A percentile compares a stretch with the other conserved stretches of the same genome.
Conservation (phyloP, 768 basidiomycete species). For the Coprinellus micaceus region DNA sequence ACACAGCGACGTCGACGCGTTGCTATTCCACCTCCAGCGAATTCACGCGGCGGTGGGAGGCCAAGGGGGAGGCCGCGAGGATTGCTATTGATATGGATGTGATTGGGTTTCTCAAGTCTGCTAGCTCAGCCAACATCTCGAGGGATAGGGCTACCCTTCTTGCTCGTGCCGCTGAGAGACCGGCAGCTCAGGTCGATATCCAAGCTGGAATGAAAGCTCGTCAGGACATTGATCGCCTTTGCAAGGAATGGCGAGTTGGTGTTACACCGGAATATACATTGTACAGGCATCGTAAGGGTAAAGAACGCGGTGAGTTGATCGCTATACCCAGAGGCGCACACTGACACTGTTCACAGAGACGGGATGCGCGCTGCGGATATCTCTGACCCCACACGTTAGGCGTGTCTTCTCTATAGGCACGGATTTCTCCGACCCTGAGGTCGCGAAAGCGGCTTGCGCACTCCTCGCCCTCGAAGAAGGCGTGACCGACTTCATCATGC, state of each 20-base stretch:
- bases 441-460: slow-evolving; percentile 55
- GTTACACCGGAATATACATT: slow-evolving; percentile 53
- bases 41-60: slow-evolving; percentile 47
- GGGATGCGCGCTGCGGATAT: slow-evolving; percentile 57
- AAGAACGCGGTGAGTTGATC: slow-evolving; percentile 35
- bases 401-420: slow-evolving; percentile 51
- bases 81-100: slow-evolving; percentile 59
- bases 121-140: background rate
- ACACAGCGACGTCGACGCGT: slow-evolving; percentile 44
- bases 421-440: slow-evolving; percentile 32
- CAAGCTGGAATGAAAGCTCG: slow-evolving; percentile 23
- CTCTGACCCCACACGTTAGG: slow-evolving; percentile 45
- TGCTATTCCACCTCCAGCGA: slow-evolving; percentile 50
- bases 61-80: slow-evolving; percentile 48
- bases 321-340: background rate
- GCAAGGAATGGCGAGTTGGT: slow-evolving; percentile 51
- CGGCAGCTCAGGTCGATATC: slow-evolving; percentile 13
- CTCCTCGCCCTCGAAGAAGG: slow-evolving; percentile 48
- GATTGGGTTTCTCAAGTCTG: slow-evolving; percentile 40
- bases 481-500: slow-evolving; percentile 55
- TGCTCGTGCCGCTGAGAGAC: slow-evolving; percentile 28
- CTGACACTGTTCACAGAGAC: slow-evolving; percentile 29
- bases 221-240: slow-evolving; percentile 48
- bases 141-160: slow-evolving; percentile 24
- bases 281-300: slow-evolving; percentile 43